Conservation (phyloP, 2,329 filamentous ascomycete species). For the Ophiostoma sp. region DNA sequence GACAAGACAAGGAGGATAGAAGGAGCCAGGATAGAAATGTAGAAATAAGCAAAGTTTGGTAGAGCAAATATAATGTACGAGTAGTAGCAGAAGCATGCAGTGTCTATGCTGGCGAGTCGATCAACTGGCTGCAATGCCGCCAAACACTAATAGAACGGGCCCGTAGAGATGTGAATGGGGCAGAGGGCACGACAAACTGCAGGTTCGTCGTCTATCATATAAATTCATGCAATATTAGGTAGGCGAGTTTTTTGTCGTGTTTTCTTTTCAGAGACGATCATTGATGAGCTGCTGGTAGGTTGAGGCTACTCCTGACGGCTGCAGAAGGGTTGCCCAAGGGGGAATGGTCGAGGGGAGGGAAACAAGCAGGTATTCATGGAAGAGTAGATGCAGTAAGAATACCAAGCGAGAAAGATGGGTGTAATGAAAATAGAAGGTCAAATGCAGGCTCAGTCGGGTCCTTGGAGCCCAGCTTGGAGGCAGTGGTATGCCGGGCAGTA, state of each 20-base stretch:
- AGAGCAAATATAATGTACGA: constrained; percentile 15
- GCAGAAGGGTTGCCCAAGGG: constrained; percentile 18
- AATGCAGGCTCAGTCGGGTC: too few relatives aligned
- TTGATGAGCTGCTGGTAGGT: not conserved
- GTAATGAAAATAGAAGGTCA: not conserved
- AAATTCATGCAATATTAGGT: too few relatives aligned
- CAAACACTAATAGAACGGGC: not conserved
- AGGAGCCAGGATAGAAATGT: not conserved
- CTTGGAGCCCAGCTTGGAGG: too few relatives aligned
- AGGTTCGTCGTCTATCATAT: too few relatives aligned
- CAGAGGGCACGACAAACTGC: too few relatives aligned
- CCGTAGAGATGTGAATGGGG: not conserved
- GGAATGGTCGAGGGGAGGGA: not conserved
- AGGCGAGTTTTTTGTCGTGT: too few relatives aligned
- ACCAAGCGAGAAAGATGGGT: not conserved
- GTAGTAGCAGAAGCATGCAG: constrained; percentile 8
- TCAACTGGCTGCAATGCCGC: constrained; percentile 14
- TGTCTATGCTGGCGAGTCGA: not conserved
- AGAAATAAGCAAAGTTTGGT: constrained; percentile 13
- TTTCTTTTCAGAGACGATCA: too few relatives aligned
- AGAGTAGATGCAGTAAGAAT: not conserved
- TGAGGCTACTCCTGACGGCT: constrained; percentile 19
- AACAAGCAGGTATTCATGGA: not conserved
- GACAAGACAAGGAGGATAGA: not conserved
- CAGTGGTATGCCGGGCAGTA: too few relatives aligned